Evolutionary conservation across 192 early-diverging fungal genomes (phyloP).

Genomic region (Coemansia sp.): DNA sequence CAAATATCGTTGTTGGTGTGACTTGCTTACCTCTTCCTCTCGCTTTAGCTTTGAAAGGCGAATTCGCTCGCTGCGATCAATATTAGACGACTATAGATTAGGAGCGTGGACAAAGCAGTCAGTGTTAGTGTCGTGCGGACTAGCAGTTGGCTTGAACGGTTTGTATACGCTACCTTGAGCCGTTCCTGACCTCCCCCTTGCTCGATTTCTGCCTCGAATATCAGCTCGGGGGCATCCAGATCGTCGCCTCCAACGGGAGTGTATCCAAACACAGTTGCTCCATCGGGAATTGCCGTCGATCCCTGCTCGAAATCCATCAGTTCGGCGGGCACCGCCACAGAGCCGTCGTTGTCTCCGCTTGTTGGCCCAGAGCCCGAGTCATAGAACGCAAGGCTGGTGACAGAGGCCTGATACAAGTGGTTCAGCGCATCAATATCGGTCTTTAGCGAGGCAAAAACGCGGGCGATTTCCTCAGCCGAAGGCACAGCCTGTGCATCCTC

Average conservation of each 20-base stretch:
- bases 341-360: neutral
- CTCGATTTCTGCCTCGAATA: slow-evolving; percentile 38
- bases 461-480: slow-evolving; percentile 19
- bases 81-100: slow-evolving; percentile 1
- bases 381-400: slow-evolving; percentile 15
- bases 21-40: slow-evolving; percentile 21
- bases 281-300: neutral
- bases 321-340: neutral
- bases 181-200: neutral
- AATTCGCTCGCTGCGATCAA: slow-evolving; percentile 47
- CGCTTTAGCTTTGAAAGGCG: slow-evolving; percentile 23
- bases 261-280: slow-evolving; percentile 24
- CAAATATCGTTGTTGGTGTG: neutral
- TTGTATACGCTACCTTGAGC: slow-evolving; percentile 1
- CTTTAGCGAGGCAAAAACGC: slow-evolving; percentile 46
- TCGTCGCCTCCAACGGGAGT: slow-evolving; percentile 12
- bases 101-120: neutral
- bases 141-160: neutral
- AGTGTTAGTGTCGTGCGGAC: neutral
- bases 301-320: neutral
- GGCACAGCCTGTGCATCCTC: neutral
- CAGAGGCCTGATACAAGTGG: slow-evolving; percentile 25
- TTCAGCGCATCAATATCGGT: slow-evolving; percentile 33
- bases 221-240: slow-evolving; percentile 25
- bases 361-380: neutral